Percentiles rank a stretch among this genome's conserved stretches.
Conservation (phyloP, 2,329 filamentous ascomycete genomes). For the Claviceps sp. region DNA sequence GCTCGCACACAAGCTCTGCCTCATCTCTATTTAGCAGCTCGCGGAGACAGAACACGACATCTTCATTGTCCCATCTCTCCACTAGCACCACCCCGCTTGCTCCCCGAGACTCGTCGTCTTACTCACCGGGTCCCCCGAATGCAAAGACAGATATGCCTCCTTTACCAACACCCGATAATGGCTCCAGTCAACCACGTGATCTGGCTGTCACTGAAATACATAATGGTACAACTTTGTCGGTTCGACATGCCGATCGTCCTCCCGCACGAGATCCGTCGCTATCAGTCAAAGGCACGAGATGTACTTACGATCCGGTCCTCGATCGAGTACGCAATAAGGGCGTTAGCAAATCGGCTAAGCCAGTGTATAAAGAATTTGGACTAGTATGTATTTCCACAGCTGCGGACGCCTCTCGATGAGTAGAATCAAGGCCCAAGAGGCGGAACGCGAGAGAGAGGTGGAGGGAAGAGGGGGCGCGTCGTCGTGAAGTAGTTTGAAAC, state of each 20-base stretch:
- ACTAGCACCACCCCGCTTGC: constrained; percentile 17
- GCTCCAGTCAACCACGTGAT: constrained; percentile 14
- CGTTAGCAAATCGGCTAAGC: constrained; percentile 44
- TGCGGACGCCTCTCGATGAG: constrained; percentile 14
- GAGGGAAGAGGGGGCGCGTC: constrained; percentile 40
- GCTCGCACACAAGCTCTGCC: constrained; percentile 55
- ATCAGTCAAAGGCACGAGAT: constrained; percentile 42
- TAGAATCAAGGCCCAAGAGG: not conserved
- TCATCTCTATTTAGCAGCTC: constrained; percentile 56
- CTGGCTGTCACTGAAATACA: constrained; percentile 13
- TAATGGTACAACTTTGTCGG: constrained; percentile 22
- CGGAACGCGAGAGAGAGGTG: not conserved
- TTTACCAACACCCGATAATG: constrained; percentile 30
- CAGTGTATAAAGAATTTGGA: constrained; percentile 50
- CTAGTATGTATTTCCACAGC: constrained; percentile 46
- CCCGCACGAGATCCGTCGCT: constrained; percentile 43
- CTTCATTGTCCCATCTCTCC: constrained; percentile 27
- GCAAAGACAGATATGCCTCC: constrained; percentile 43
- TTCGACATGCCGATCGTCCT: constrained; percentile 26
- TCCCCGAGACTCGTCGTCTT: constrained; percentile 36
- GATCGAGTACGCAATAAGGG: constrained; percentile 34
- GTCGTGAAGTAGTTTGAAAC: constrained; percentile 26
- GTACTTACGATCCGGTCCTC: constrained; percentile 47
- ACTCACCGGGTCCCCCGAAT: constrained; percentile 32
- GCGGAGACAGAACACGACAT: constrained; percentile 27